Percentiles rank a stretch among this genome's conserved stretches.
These are phyloP conservation scores for Penicillium sp. DNA, from an alignment of 2,329 filamentous ascomycete genomes.

Conservation along the genomic window DNA sequence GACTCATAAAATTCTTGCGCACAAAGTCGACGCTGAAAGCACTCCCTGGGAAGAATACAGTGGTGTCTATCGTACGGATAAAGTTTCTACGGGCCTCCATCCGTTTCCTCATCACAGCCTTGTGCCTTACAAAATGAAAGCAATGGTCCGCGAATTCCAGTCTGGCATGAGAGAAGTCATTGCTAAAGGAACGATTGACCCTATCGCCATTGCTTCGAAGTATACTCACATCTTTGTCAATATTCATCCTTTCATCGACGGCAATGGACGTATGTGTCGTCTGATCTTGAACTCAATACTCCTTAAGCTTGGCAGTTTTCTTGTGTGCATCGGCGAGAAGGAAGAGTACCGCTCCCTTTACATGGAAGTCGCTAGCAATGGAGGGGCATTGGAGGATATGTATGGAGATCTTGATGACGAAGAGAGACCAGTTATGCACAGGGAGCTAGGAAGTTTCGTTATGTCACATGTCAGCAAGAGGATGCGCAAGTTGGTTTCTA, in stretches of 20 bases:
- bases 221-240: constrained; percentile 7
- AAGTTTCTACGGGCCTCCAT: constrained; percentile 3
- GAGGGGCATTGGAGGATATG: background rate
- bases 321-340: constrained; percentile 3
- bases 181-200: background rate
- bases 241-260: constrained; percentile 6
- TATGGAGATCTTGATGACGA: constrained; percentile 2
- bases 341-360: constrained; percentile 1
- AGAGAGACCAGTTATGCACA: constrained; percentile 2
- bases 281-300: too few relatives aligned
- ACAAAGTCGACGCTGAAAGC: background rate
- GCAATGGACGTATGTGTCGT: too few relatives aligned
- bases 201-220: constrained; percentile 5
- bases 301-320: background rate
- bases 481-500: background rate
- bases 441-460: constrained; percentile 1
- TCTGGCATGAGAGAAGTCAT: constrained; percentile 1
- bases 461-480: background rate
- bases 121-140: constrained; percentile 4
- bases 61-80: constrained; percentile 2
- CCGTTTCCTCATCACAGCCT: constrained; percentile 1
- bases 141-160: constrained; percentile 7
- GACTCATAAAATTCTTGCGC: constrained; percentile 1
- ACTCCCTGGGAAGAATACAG: constrained; percentile 6
- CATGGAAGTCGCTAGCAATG: background rate